A percentile compares a stretch with the other conserved stretches of the same genome.
Conservation (phyloP, 192 early-diverging fungal genomes). For the Backusella macrospora region DNA sequence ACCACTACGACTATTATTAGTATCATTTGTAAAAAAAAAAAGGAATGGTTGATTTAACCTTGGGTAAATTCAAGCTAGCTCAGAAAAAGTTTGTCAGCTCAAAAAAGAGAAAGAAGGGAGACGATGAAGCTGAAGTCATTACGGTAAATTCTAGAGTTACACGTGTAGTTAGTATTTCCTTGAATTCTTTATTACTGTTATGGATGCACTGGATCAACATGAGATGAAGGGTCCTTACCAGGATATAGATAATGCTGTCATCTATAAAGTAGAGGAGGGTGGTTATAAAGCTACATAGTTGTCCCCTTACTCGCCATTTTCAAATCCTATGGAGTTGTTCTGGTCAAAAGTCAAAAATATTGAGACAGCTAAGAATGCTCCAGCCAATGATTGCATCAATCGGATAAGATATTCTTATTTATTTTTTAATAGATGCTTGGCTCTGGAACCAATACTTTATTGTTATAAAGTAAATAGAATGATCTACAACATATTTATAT, state of each 20-base stretch:
- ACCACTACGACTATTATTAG: not conserved
- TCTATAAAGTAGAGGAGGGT: conserved; percentile 6
- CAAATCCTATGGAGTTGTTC: too few relatives aligned
- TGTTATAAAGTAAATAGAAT: too few relatives aligned
- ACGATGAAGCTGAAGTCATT: not conserved
- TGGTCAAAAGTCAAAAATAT: too few relatives aligned
- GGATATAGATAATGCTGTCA: not conserved
- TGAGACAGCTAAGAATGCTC: too few relatives aligned
- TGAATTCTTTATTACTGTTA: conserved; percentile 6
- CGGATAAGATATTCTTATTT: too few relatives aligned
- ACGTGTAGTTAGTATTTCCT: conserved; percentile 12
- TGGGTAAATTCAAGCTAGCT: not conserved
- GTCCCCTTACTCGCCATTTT: too few relatives aligned
- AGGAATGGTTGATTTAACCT: conserved; percentile 14
- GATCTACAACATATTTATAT: too few relatives aligned
- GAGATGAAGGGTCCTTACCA: conserved; percentile 25
- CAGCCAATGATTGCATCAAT: too few relatives aligned
- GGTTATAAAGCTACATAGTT: not conserved
- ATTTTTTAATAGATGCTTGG: too few relatives aligned
- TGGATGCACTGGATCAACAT: conserved; percentile 17
- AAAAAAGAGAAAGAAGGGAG: conserved; percentile 10
- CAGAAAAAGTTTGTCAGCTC: not conserved
- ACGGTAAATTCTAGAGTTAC: conserved; percentile 7
- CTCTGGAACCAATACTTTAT: too few relatives aligned
- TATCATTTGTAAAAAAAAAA: conserved; percentile 13